Conservation (phyloP, 331 rosid genomes). For the Malus hybrid region DNA sequence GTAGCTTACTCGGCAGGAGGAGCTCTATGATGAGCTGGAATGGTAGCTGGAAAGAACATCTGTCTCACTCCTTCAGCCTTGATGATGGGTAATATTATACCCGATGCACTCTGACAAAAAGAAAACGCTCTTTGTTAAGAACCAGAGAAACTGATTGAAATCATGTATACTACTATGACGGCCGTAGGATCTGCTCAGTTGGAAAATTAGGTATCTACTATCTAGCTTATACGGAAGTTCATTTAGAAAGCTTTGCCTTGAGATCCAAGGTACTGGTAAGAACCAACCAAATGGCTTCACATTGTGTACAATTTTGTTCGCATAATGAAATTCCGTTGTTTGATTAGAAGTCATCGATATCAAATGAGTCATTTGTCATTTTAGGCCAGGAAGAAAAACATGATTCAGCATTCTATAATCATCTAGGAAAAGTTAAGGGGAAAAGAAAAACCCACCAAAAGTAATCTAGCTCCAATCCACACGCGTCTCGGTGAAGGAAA, state of each 20-base stretch:
- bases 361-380: background rate
- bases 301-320: background rate
- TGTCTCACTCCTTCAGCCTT: constrained; percentile 54
- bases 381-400: background rate
- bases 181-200: background rate
- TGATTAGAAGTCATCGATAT: background rate
- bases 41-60: constrained; percentile 37
- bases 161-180: background rate
- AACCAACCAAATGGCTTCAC: background rate
- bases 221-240: background rate
- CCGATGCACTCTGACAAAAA: constrained; percentile 36
- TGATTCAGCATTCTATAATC: background rate
- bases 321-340: background rate
- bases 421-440: background rate
- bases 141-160: background rate
- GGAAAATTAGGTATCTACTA: background rate
- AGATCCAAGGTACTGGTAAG: background rate
- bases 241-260: background rate
- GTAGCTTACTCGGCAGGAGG: constrained; percentile 2
- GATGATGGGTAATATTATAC: constrained; percentile 54
- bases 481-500: constrained; percentile 43
- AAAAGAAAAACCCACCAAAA: constrained; percentile 29
- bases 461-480: constrained; percentile 39
- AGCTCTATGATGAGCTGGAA: constrained; percentile 28
- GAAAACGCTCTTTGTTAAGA: background rate